Percentiles rank a stretch among this genome's conserved stretches.
Conservation (phyloP, 2,329 filamentous ascomycete genomes). For the Onygenales sp. region DNA sequence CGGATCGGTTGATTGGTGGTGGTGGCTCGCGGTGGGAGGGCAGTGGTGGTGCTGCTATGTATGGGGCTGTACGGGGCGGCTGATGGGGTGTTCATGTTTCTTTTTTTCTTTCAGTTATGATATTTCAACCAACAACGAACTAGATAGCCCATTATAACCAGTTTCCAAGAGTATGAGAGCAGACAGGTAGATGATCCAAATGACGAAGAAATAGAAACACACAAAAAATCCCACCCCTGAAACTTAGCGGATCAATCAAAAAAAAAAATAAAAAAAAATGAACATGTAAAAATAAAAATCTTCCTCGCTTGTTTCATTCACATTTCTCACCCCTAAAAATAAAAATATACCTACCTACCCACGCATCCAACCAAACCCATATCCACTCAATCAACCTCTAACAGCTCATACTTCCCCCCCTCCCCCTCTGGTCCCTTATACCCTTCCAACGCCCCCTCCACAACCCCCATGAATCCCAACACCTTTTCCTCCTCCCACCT, state of each 20-base stretch:
- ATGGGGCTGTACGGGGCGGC: not conserved
- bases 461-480: conserved; percentile 64
- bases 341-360: not conserved
- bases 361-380: too few species aligned
- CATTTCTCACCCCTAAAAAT: not conserved
- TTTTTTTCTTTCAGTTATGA: not conserved
- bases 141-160: too few species aligned
- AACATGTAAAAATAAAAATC: too few species aligned
- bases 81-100: not conserved
- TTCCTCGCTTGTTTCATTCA: too few species aligned
- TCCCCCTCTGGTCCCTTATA: conserved; percentile 24
- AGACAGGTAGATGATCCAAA: too few species aligned
- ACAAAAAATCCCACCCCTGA: too few species aligned
- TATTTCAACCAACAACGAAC: too few species aligned
- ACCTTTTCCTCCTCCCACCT: conserved; percentile 84
- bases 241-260: too few species aligned
- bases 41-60: not conserved
- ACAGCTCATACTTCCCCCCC: conserved; percentile 25
- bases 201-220: not conserved
- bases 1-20: not conserved
- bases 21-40: not conserved
- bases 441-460: conserved; percentile 63
- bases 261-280: too few species aligned
- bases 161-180: too few species aligned
- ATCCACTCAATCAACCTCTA: conserved; percentile 26